Evolutionary conservation across 1,139 yeast genomes (phyloP), one percentile per base, ranked within the genome.

Genomic region (Debaryomyces sp.): DNA sequence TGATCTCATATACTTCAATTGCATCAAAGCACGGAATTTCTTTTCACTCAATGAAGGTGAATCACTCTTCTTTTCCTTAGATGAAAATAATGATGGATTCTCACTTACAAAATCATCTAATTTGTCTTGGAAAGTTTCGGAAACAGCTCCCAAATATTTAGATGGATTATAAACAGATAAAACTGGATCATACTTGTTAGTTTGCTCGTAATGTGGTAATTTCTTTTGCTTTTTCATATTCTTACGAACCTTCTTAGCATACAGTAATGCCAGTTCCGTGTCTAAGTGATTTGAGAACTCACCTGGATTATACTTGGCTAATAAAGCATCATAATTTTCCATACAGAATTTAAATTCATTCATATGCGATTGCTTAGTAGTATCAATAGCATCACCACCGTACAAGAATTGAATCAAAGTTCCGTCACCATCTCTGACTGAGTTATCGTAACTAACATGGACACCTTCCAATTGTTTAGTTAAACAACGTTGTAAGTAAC

Each of bases 391-490:
- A 70, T 95, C 99, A 60, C 99, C 99, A 64, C 99, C 99, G 67
- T 95, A 95, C 70, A 94, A 77, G 80, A 94, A 92, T 76, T 95
- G 98, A 53, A 95, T 78, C 71, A 95, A 77, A 2, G 96, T 79
- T 49, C 99, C 99, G 68, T 95, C 99, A 53, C 90, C 88, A 67
- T 95, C 97, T 71, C 99, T 84, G 27, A 95, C 96, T 48, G 97
- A 83, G 74, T 92, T 91, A 72, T 95, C 99, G 65, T 95, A 95
- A 45, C 90, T 82, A 39, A 91, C 87, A 61, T 90, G 96, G 33
- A 95, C 96, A 76, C 99, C 99, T 71, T 95, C 99, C 58, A 95
- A 80, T 73, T 94, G 99, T 71, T 95, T 95, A 54, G 97, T 94
- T 73, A 95, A 81, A 82, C 99, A 95, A 77, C 99, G 87, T 75